These are phyloP conservation scores for Fraxinus velutina DNA, from an alignment of 305 asterid genomes.

Conservation along the genomic window DNA sequence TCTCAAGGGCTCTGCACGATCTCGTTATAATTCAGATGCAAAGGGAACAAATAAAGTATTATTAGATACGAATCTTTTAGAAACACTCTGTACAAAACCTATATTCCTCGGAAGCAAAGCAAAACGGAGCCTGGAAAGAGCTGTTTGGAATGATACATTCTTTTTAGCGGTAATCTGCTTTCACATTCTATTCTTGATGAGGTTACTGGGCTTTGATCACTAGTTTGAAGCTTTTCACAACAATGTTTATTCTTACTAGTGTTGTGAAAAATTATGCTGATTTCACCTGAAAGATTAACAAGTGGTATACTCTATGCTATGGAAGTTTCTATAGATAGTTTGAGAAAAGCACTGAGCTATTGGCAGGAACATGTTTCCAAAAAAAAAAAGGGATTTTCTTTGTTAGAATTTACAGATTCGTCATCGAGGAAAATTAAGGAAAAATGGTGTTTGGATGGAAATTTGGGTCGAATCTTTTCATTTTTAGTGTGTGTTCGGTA, in stretches of 20 bases:
- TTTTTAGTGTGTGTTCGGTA: background rate
- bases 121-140: slow-evolving; percentile 80
- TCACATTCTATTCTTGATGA: background rate
- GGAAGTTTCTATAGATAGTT: background rate
- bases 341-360: background rate
- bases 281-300: background rate
- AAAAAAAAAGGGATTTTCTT: background rate
- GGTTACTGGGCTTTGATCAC: background rate
- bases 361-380: background rate
- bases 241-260: background rate
- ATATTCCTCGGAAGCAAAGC: slow-evolving; percentile 91
- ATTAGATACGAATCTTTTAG: slow-evolving; percentile 76
- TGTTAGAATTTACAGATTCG: background rate
- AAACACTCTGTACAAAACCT: slow-evolving; percentile 76
- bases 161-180: slow-evolving; percentile 69
- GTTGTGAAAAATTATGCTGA: background rate
- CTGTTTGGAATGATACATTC: slow-evolving; percentile 92
- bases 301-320: background rate
- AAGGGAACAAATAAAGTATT: slow-evolving; percentile 72
- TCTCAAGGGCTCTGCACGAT: slow-evolving; percentile 86
- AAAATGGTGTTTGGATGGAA: background rate
- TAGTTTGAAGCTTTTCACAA: background rate
- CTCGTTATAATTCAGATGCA: slow-evolving; percentile 83
- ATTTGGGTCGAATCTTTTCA: background rate
- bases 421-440: background rate